Evolutionary conservation across 805 yeast species (phyloP).

Genomic region (Candida ipomoeae): DNA sequence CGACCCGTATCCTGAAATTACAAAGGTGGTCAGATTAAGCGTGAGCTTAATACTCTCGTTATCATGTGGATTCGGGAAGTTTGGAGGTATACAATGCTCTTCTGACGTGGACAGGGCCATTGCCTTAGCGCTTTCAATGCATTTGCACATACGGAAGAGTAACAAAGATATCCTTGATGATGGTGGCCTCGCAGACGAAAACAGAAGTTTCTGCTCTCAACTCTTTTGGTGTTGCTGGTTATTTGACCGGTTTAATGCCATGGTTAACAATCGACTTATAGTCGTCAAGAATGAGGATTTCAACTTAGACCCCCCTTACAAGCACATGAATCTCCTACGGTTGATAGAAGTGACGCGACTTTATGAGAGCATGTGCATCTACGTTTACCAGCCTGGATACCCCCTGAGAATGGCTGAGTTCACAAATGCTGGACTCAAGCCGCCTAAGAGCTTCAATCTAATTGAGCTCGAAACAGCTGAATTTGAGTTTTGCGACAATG

Average conservation of each 20-base stretch:
- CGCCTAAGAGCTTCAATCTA: conserved; percentile 18
- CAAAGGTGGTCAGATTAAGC: conserved; percentile 22
- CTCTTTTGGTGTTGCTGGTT: conserved; percentile 35
- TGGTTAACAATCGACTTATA: conserved; percentile 37
- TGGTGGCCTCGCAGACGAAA: not conserved
- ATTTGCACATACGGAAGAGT: conserved; percentile 13
- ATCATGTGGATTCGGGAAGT: conserved; percentile 2
- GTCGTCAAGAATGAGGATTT: conserved; percentile 37
- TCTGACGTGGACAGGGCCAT: conserved; percentile 1
- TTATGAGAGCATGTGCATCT: conserved; percentile 32
- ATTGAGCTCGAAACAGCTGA: conserved; percentile 27
- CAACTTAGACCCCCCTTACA: conserved; percentile 27
- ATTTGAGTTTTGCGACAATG: conserved; percentile 24
- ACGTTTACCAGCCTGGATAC: conserved; percentile 21
- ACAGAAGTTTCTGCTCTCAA: conserved; percentile 18
- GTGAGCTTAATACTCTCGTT: conserved; percentile 21
- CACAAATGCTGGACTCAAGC: not conserved
- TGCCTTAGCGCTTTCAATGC: conserved; percentile 13
- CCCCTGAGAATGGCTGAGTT: not conserved
- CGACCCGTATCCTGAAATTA: conserved; percentile 31
- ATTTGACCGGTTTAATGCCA: conserved; percentile 32
- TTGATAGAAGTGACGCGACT: conserved; percentile 27
- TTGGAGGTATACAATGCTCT: not conserved
- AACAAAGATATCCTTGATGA: not conserved
- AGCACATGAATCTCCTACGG: conserved; percentile 23